These are phyloP conservation scores for Coprinopsis sp. DNA, from an alignment of 768 basidiomycete genomes.

Conservation along the genomic window DNA sequence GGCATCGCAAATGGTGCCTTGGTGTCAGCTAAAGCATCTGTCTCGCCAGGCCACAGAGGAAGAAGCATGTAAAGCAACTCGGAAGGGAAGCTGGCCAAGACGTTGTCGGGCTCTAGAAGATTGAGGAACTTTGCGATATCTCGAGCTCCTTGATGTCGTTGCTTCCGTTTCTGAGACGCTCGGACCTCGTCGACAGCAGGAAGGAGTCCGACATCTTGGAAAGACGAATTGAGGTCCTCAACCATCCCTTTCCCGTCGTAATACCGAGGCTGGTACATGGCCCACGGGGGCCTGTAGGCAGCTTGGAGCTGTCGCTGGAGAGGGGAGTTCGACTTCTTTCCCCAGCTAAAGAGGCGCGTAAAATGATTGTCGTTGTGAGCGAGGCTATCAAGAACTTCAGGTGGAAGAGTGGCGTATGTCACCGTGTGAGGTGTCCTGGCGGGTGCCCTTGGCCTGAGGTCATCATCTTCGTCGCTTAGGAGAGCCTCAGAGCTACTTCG, in stretches of 20 bases:
- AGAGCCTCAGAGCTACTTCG: slow-evolving; percentile 27
- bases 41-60: slow-evolving; percentile 82
- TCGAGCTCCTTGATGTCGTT: slow-evolving; percentile 8
- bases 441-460: slow-evolving; percentile 26
- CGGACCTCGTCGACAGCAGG: slow-evolving; percentile 43
- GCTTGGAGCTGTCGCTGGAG: slow-evolving; percentile 18
- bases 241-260: slow-evolving; percentile 68
- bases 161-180: slow-evolving; percentile 17
- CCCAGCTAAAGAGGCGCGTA: slow-evolving; percentile 23
- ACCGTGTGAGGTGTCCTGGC: slow-evolving; percentile 59
- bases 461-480: slow-evolving; percentile 31
- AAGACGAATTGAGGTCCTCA: slow-evolving; percentile 66
- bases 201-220: slow-evolving; percentile 74
- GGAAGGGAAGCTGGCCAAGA: slow-evolving; percentile 58
- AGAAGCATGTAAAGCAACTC: slow-evolving; percentile 80
- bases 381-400: slow-evolving; percentile 45
- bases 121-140: slow-evolving; percentile 10
- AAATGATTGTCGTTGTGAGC: slow-evolving; percentile 26
- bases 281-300: slow-evolving; percentile 50
- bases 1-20: slow-evolving; percentile 30
- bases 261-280: slow-evolving; percentile 58
- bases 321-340: slow-evolving; percentile 17
- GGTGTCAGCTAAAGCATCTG: slow-evolving; percentile 41
- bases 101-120: slow-evolving; percentile 24
- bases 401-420: slow-evolving; percentile 55